Evolutionary conservation across 345 rosid genomes (phyloP).

Genomic region (Acer saccharum): DNA sequence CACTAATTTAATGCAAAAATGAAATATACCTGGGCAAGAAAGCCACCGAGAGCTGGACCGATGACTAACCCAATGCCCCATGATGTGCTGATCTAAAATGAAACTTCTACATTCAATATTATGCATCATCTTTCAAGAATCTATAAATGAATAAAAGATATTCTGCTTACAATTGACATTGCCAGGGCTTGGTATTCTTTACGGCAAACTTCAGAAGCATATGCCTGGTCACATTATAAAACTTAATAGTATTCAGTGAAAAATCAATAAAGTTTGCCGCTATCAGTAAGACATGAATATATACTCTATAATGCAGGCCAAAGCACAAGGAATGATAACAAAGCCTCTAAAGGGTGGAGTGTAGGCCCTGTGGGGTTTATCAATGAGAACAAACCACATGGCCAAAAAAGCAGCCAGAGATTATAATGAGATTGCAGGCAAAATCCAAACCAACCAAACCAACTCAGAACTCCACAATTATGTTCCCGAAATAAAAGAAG

Average conservation of each 20-base stretch:
- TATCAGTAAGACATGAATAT: not conserved
- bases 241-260: not conserved
- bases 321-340: not conserved
- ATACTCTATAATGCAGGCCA: conserved; percentile 1
- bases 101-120: not conserved
- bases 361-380: not conserved
- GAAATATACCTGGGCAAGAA: conserved; percentile 68
- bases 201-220: conserved; percentile 72
- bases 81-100: conserved; percentile 67
- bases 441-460: not conserved
- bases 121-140: not conserved
- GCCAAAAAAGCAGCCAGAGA: not conserved
- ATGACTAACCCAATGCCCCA: conserved; percentile 78
- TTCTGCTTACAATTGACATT: conserved; percentile 65
- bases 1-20: not conserved
- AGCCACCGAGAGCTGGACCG: conserved; percentile 89
- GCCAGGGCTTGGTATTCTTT: conserved; percentile 69
- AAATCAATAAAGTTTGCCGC: not conserved
- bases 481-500: not conserved
- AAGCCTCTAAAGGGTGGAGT: not conserved
- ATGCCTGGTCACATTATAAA: conserved; percentile 50
- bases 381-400: conserved; percentile 1
- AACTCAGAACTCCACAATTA: not conserved
- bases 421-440: not conserved
- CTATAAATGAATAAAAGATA: not conserved